Base-by-base conservation (phyloP, 2,329 filamentous ascomycete genomes). In the Albophoma yamanashiensis region DNA sequence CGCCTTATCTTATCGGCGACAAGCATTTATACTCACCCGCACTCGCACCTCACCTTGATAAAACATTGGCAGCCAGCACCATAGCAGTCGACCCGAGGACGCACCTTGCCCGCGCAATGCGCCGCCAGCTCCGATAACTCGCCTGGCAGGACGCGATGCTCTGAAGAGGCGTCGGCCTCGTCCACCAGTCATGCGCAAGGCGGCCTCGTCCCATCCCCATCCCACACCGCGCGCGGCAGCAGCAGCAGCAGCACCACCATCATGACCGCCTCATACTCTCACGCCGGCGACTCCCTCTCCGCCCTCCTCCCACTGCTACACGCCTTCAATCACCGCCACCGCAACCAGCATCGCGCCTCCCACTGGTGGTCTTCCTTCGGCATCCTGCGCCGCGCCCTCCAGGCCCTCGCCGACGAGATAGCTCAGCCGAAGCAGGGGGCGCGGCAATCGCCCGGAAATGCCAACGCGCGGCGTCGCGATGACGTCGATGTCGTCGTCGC, bases 291-390 rank as follows among this genome's bases (percentile, higher is more conserved):
- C 56, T 64, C 69, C 34, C 74, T 84, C 52, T 60, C 67, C 3
- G 70, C 77, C 2, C 68, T 79, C 36, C 66, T 76, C 36, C 71
- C 82, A 57, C 75, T 92, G 55, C 83, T 97, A 53, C 80, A 88
- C 68, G 82, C 89, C 65, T 83, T 95, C 67, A 84, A 87, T 73
- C 86, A 91, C 71, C 90, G 92, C 67, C 94, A 97, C 78, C 88
- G 87, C 70, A 97, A 97, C 76, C 93, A 97, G 76, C 93, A 97
- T 73, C 86, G 86, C 59, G 80, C 82, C 63, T 83, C 87, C 38
- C 84, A 85, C 69, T 99, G 93, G 93, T 97, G 89, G 85, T 71
- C 76, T 20, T 83, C 85, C 67, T 84, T 97, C 62, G 82, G 82
- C 58, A 81, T 88, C 64, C 80, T 97, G 64, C 85, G 90, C 42